These are phyloP conservation scores for Achaetomiella virescens DNA, from an alignment of 495 filamentous ascomycete genomes.

Conservation along the genomic window DNA sequence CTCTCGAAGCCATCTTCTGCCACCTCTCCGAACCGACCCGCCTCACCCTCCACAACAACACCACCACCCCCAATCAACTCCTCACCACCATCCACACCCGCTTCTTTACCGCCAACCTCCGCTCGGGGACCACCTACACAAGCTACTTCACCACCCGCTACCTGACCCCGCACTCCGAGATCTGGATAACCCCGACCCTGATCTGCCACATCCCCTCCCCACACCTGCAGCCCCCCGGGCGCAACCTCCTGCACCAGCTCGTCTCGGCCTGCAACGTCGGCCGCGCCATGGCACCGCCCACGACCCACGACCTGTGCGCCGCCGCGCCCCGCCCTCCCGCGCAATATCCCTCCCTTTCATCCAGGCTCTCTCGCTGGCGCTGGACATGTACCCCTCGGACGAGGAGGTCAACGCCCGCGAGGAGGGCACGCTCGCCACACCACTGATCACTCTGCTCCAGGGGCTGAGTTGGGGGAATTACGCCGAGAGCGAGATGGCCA, in stretches of 20 bases:
- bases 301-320: background rate
- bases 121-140: slow-evolving; percentile 2
- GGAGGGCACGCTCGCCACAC: background rate
- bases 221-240: background rate
- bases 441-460: slow-evolving; percentile 1
- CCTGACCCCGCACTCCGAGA: background rate
- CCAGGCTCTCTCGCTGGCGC: background rate
- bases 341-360: background rate
- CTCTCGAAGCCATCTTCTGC: slow-evolving; percentile 8
- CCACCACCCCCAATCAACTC: background rate
- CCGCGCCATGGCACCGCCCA: background rate
- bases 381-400: background rate
- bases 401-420: slow-evolving; percentile 6
- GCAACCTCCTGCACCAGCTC: background rate
- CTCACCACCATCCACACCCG: background rate
- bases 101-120: background rate
- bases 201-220: background rate
- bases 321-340: background rate
- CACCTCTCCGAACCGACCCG: slow-evolving; percentile 2
- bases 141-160: slow-evolving; percentile 10
- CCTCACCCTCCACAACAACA: background rate
- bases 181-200: background rate
- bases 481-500: background rate
- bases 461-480: background rate
- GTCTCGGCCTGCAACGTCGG: background rate